Evolutionary conservation across 352 stramenopile species (phyloP).

Genomic region (Globisporangium ultimum): DNA sequence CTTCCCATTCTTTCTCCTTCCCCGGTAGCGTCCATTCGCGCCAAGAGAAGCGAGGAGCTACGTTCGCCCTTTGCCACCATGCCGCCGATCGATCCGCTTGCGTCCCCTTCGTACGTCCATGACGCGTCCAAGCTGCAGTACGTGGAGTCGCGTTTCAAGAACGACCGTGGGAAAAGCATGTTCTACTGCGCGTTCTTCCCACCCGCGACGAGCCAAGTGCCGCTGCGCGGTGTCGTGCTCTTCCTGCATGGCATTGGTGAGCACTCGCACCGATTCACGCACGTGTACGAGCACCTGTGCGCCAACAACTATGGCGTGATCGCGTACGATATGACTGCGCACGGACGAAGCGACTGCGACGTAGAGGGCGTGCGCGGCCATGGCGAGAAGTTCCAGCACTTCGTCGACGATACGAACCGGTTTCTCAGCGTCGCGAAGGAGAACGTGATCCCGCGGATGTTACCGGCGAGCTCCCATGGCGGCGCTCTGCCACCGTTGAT

Average conservation of each 20-base stretch:
- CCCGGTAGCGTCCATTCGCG: no score
- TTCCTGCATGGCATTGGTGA: constrained; percentile 68
- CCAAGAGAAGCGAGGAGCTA: no score
- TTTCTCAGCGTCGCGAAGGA: constrained; percentile 45
- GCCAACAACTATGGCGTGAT: constrained; percentile 45
- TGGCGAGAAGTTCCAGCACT: constrained; percentile 49
- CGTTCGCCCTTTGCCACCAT: background rate
- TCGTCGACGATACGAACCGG: constrained; percentile 70
- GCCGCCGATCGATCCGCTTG: background rate
- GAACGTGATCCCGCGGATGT: constrained; percentile 29
- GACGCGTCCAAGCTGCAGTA: constrained; percentile 21
- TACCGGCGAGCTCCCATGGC: constrained; percentile 13
- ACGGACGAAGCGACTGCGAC: constrained; percentile 56
- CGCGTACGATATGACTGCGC: constrained; percentile 58
- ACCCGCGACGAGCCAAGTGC: constrained; percentile 2
- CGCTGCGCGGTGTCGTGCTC: constrained; percentile 45
- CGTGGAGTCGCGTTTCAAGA: constrained; percentile 38
- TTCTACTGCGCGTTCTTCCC: constrained; percentile 61
- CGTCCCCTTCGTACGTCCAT: background rate
- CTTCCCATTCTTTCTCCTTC: background rate
- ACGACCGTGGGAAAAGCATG: constrained; percentile 41
- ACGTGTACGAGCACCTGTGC: constrained; percentile 54
- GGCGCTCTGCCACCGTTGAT: constrained; percentile 25
- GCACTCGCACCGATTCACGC: constrained; percentile 53
- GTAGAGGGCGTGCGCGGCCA: constrained; percentile 29